A percentile compares a stretch with the other conserved stretches of the same genome.
Conservation (phyloP, 2,329 filamentous ascomycete species). For the Hymenoscyphus repandus region DNA sequence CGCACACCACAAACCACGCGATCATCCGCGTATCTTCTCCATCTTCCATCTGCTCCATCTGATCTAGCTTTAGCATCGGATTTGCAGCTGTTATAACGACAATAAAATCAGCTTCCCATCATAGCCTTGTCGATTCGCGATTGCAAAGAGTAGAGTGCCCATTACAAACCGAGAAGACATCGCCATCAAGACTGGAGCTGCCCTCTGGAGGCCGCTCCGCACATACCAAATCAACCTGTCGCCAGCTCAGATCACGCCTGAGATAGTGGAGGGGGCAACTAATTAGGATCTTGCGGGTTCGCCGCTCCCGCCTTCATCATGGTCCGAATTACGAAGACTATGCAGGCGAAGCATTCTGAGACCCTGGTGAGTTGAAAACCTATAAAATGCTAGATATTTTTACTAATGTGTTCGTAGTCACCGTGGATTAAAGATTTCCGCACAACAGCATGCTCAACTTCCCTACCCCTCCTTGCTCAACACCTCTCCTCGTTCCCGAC, state of each 20-base stretch:
- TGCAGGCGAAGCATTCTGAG: conserved; percentile 63
- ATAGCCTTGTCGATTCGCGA: conserved; percentile 2
- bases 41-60: not conserved
- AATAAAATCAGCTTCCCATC: not conserved
- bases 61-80: conserved; percentile 4
- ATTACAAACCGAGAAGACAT: conserved; percentile 12
- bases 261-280: conserved; percentile 48
- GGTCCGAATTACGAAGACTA: conserved; percentile 64
- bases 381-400: conserved; percentile 1
- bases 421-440: conserved; percentile 82
- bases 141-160: conserved; percentile 4
- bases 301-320: conserved; percentile 55
- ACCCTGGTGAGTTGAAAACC: conserved; percentile 49
- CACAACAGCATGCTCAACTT: conserved; percentile 58
- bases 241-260: conserved; percentile 19
- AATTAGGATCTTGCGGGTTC: conserved; percentile 42
- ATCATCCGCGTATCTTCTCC: not conserved
- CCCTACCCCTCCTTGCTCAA: conserved; percentile 71
- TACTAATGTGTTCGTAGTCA: conserved; percentile 53
- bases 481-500: conserved; percentile 77
- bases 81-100: conserved; percentile 3
- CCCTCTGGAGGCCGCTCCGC: conserved; percentile 33
- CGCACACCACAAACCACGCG: conserved; percentile 3
- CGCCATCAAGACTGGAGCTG: conserved; percentile 25
- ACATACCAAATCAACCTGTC: conserved; percentile 25